Evolutionary conservation across 2,329 filamentous ascomycete species (phyloP), one percentile per base, ranked within the genome.

Genomic region (Scedosporium dehoogii): DNA sequence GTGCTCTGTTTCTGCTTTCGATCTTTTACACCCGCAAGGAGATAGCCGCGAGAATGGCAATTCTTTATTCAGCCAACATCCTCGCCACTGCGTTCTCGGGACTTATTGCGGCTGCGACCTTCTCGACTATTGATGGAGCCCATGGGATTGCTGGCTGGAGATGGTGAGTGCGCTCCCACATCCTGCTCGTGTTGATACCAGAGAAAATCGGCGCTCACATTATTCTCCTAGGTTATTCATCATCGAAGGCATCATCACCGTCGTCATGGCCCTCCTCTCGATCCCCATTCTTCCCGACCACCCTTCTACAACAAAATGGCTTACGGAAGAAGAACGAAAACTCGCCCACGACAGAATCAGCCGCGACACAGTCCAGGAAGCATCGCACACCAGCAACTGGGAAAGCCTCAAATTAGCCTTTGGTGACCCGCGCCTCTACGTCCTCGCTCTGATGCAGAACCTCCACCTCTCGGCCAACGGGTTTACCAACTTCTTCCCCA

Each of bases 51-150:
- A 77, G 85, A n/a, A 86, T 85, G 23, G 82, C 84, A 14, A 77
- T 87, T 7, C 76, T 75, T 0, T 75, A 81, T 62, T 84, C 84
- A 0, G 88, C 85, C 0, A 84, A 85, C 4, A 76, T 90, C 12
- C 78, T 90, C 5, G 85, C 84, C 0, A 86, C 86, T 0, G 86
- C 87, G 0, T 89, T 90, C 67, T 85, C 85, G 0, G 87, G 86
- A 0, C 74, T 86, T n/a, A 76, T 87, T 21, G 81, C 83, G 1
- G 84, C 83, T 1, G 81, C 85, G 6, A 86, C 91, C 58, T 85
- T 84, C 0, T 79, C 82, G 33, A 73, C 75, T n/a, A 79, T 89
- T 58, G 78, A 85, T 62, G 78, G 83, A 12, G 74, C 78, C 1
- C 73, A 73, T 3, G 85, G 83, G 1, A 73, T 87, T 3, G 79